These are phyloP conservation scores for Coemansia sp. DNA, from an alignment of 192 early-diverging fungal species.

Conservation along the genomic window DNA sequence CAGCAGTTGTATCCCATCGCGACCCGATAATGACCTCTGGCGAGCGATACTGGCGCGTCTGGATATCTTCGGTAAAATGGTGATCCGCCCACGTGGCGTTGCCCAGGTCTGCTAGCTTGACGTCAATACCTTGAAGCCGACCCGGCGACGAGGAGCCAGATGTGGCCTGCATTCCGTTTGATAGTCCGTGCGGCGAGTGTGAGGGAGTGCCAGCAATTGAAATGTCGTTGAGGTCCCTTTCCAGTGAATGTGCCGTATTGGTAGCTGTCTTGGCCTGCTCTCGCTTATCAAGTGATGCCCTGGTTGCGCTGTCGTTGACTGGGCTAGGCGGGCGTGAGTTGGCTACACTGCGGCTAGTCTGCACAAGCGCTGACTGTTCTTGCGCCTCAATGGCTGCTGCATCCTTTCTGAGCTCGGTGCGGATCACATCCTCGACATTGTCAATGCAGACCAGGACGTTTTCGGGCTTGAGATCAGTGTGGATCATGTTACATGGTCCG, in stretches of 20 bases:
- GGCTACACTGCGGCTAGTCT: conserved; percentile 52
- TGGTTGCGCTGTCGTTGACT: background rate
- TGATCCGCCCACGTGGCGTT: conserved; percentile 96
- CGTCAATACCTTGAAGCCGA: conserved; percentile 54
- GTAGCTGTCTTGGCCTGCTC: background rate
- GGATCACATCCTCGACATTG: conserved; percentile 78
- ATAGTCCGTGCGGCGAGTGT: conserved; percentile 7
- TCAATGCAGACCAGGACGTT: conserved; percentile 93
- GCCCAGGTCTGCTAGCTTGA: conserved; percentile 96
- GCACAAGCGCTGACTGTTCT: conserved; percentile 21
- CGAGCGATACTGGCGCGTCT: conserved; percentile 95
- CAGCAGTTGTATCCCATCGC: conserved; percentile 80
- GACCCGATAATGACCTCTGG: conserved; percentile 94
- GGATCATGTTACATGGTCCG: conserved; percentile 90
- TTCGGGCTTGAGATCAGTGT: conserved; percentile 98
- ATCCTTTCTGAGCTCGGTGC: conserved; percentile 46
- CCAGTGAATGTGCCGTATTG: conserved; percentile 50
- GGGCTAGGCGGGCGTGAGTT: conserved; percentile 54
- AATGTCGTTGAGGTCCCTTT: conserved; percentile 67
- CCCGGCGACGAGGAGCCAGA: conserved; percentile 15
- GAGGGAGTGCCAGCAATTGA: conserved; percentile 56
- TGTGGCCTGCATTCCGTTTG: conserved; percentile 12
- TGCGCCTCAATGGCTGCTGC: background rate
- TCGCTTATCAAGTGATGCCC: background rate
- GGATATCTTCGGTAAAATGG: conserved; percentile 95